Base-by-base conservation (phyloP, 1,284 basidiomycete genomes). In the Blastosporella zonata region DNA sequence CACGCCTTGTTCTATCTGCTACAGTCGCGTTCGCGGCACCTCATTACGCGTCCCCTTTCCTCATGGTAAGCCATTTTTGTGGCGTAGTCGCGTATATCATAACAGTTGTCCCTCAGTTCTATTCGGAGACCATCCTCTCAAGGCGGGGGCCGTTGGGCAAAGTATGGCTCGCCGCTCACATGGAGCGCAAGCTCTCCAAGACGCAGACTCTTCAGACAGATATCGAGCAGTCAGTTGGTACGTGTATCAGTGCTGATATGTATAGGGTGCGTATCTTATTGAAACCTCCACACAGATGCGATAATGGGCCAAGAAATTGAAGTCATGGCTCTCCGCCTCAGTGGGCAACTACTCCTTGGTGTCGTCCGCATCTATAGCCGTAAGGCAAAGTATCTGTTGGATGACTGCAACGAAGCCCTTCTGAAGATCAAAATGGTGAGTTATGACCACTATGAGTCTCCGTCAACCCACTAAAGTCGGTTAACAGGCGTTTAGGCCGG, bases 101-200 rank as follows among this genome's bases (percentile, higher is more conserved):
- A 15, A 54, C 49, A 20, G 25, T 25, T 6, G 28, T 1, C 20
- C 47, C 2, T 13, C 52, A 90, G 93, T 92, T 96, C 67, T 93
- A 95, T 63, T 93, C 90, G 53, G 94, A 97, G 67, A 85, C 90
- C 39, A 91, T 97, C 67, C 79, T 97, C 55, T 91, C 92, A 46
- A 90, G 94, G 64, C 86, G 93, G 52, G 96, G 96, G 42, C 92
- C 95, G 6, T 77, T 99, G 29, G 95, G 93, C 36, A 93, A 90
- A 71, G 93, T 99, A 74, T 99, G 96, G 96, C 86, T 98, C 44
- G 96, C 96, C 20, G 96, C 97, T 1, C 96, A 98, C 75, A 95
- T 96, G 84, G 94, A 98, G 70, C 84, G 93, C 62, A 97, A 97
- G 74, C 83, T 99, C 60, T 94, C 91, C 62, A 99, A 99, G 70